Conservation (phyloP, 2,329 filamentous ascomycete species). For the Monilinia fructigena region DNA sequence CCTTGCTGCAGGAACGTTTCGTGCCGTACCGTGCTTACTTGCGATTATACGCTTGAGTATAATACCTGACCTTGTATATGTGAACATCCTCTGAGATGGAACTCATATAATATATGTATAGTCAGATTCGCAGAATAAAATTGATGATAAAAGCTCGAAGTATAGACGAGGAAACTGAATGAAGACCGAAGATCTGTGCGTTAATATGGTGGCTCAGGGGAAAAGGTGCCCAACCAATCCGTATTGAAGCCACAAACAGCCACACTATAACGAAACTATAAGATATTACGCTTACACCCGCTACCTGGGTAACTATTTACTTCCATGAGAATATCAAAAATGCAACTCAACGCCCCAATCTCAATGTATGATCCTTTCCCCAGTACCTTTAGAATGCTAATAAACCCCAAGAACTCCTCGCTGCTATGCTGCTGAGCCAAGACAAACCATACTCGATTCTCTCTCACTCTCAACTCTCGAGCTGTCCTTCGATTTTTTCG, state of each 20-base stretch:
- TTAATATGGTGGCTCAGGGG: not conserved
- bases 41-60: not conserved
- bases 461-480: not conserved
- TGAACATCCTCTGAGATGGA: no score
- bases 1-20: not conserved
- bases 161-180: no score
- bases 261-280: not conserved
- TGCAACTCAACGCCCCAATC: not conserved
- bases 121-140: not conserved
- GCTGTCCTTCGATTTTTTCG: not conserved
- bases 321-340: conserved; percentile 5
- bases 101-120: no score
- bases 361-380: not conserved
- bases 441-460: not conserved
- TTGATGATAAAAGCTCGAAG: not conserved
- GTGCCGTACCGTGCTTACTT: not conserved
- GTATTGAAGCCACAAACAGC: no score
- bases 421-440: not conserved
- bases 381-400: not conserved
- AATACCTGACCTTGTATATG: no score
- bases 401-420: not conserved
- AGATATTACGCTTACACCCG: not conserved
- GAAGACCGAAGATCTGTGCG: not conserved
- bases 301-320: not conserved
- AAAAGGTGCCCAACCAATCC: no score